Base-by-base conservation (phyloP, 352 stramenopile species). In the Phytophthora pisi region DNA sequence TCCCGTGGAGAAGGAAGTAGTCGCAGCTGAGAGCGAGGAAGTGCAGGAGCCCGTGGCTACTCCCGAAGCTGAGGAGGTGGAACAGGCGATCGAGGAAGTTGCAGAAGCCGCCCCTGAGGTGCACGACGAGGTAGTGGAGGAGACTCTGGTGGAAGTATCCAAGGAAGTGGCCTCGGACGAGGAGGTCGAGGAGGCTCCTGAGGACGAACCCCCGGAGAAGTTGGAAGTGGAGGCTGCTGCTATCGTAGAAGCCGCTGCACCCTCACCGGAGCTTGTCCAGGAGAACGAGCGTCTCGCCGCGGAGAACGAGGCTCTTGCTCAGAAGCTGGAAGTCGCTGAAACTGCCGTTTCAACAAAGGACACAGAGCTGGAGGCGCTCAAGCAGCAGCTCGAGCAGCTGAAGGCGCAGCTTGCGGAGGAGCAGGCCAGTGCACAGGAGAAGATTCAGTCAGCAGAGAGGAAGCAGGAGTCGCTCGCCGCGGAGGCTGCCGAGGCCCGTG, bases 211-310 rank as follows among this genome's bases (percentile, higher is more conserved):
- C 2, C 63, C 58, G 10, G 67, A 65, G 51, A 30, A 68, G 47
- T 34, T 49, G 42, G 52, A 72, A 30, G 46, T 57, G 26, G 46
- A 65, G 40, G 28, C 28, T 42, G 40, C 54, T 26, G n/a, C 57
- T 10, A 3, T 51, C 38, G 40, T 50, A 6, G 57, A 67, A 36
- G 18, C 11, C 2, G 28, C 34, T 18, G 40, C 46, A 1, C 56
- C 66, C 28, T 80, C 68, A 6, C 49, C 53, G 1, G 76, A 77
- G 6, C 47, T 89, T 40, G 24, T 72, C 43, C 52, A 80, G 49
- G 71, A 83, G 59, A 90, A 86, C 40, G 70, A 81, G 49, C 69
- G 72, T 15, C 60, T 84, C 46, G 54, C 58, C n/a, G 51, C 51
- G 16, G 72, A 89, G 57, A 88, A 84, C 24, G 68, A 77, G 11